Conservation (phyloP, 2,329 filamentous ascomycete species). For the Arthrobotrys entomopaga region DNA sequence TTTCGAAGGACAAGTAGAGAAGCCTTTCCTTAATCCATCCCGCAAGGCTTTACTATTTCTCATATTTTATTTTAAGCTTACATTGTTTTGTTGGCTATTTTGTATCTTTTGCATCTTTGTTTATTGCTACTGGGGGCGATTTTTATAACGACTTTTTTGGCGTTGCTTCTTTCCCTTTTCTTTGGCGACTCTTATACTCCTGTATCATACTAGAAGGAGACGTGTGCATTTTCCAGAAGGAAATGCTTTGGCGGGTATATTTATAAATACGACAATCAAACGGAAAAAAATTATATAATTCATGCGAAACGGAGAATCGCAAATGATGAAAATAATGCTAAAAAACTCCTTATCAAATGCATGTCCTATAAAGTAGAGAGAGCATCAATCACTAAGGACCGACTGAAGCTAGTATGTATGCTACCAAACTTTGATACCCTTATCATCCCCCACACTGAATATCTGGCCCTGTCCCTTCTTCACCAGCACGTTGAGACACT, state of each 20-base stretch:
- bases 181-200: constrained; percentile 5
- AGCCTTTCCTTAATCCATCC: constrained; percentile 42
- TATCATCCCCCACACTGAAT: constrained; percentile 81
- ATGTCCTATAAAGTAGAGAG: too few relatives aligned
- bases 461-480: constrained; percentile 93
- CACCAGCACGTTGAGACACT: constrained; percentile 80
- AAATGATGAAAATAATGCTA: background rate
- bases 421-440: constrained; percentile 92
- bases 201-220: constrained; percentile 13
- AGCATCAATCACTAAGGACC: too few relatives aligned
- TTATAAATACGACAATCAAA: constrained; percentile 3
- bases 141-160: constrained; percentile 24
- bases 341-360: background rate
- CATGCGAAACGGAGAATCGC: too few relatives aligned
- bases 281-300: constrained; percentile 7
- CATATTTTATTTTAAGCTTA: background rate
- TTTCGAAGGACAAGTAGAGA: constrained; percentile 61
- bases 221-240: background rate
- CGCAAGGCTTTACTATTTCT: background rate
- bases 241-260: constrained; percentile 39
- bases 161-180: constrained; percentile 3
- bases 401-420: background rate
- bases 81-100: background rate
- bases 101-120: background rate
- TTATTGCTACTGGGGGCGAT: constrained; percentile 1